phyloP scores from a whole-genome alignment of 768 basidiomycete genomes.

The Rhizopogon vinicolor region DNA sequence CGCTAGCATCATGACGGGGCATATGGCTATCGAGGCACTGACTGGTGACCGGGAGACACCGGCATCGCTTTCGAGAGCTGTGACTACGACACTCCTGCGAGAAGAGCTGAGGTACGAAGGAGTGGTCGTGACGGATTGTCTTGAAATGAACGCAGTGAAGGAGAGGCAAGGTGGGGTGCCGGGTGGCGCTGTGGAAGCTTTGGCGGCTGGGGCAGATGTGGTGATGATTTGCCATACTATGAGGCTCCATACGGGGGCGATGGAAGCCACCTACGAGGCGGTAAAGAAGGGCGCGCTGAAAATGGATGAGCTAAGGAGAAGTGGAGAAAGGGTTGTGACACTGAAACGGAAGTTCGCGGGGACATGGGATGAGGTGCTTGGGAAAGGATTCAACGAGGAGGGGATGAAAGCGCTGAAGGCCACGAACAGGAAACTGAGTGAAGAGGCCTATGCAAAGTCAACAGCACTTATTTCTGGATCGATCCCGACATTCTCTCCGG shows the following conservation, averaged over 20 bases:
- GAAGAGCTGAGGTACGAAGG: slow-evolving; percentile 48
- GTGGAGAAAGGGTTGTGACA: slow-evolving; percentile 39
- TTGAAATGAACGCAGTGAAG: slow-evolving; percentile 70
- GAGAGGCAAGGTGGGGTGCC: slow-evolving; percentile 38
- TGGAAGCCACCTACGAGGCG: slow-evolving; percentile 49
- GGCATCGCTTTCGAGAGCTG: slow-evolving; percentile 49
- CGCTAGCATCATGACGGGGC: slow-evolving; percentile 67
- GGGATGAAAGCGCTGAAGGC: slow-evolving; percentile 26
- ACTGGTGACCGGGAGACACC: slow-evolving; percentile 48
- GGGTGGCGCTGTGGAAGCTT: slow-evolving; percentile 49
- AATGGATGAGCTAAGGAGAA: slow-evolving; percentile 32
- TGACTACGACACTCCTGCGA: slow-evolving; percentile 52
- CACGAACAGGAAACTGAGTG: slow-evolving; percentile 38
- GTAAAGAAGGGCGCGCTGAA: slow-evolving; percentile 39
- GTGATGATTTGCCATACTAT: slow-evolving; percentile 72
- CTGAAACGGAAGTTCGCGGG: slow-evolving; percentile 52
- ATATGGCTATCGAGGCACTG: slow-evolving; percentile 63
- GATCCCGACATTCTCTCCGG: slow-evolving; percentile 20
- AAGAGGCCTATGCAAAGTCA: slow-evolving; percentile 41
- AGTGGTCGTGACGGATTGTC: slow-evolving; percentile 67
- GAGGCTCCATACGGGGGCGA: slow-evolving; percentile 45
- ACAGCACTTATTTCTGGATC: slow-evolving; percentile 44
- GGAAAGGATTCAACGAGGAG: slow-evolving; percentile 19
- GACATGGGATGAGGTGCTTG: slow-evolving; percentile 37
- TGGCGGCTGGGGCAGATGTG: slow-evolving; percentile 66